A percentile compares a stretch with the other conserved stretches of the same genome.
Evolutionary conservation across 2,329 filamentous ascomycete genomes (phyloP).

Genomic region (Nigrospora sphaerica): DNA sequence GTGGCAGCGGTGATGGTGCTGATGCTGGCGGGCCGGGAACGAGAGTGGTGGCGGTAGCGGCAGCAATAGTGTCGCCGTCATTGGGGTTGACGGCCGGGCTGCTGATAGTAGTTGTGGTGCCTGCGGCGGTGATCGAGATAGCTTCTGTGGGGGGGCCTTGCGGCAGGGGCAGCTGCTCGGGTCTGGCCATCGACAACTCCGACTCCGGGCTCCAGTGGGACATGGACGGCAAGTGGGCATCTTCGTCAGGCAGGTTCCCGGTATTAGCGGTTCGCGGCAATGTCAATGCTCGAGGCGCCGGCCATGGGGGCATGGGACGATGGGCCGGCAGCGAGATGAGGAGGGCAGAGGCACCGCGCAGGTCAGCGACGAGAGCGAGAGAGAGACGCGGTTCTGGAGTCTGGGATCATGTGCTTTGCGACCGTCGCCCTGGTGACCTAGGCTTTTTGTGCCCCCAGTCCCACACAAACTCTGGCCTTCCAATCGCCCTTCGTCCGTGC

Average conservation of each 20-base stretch:
- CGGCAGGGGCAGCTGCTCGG: background rate
- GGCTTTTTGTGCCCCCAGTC: too few relatives aligned
- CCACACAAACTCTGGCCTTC: too few relatives aligned
- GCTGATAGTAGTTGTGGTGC: background rate
- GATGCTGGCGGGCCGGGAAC: background rate
- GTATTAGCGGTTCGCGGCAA: too few relatives aligned
- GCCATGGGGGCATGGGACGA: too few relatives aligned
- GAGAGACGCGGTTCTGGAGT: too few relatives aligned
- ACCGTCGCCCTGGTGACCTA: too few relatives aligned
- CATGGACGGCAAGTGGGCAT: background rate
- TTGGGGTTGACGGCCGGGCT: background rate
- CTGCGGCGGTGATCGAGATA: background rate
- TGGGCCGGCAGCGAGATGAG: too few relatives aligned
- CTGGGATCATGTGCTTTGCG: too few relatives aligned
- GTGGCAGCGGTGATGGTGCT: background rate
- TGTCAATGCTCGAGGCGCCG: too few relatives aligned
- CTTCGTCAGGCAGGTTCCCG: background rate
- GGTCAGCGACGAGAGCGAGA: too few relatives aligned
- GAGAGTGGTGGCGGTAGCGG: background rate
- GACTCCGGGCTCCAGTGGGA: background rate
- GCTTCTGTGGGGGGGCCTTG: background rate
- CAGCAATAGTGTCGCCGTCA: background rate
- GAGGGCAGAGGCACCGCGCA: too few relatives aligned
- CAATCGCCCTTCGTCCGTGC: too few relatives aligned
- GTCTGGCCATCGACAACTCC: slow-evolving; percentile 1